Evolutionary conservation across 2,329 filamentous ascomycete species (phyloP), one percentile per base, ranked within the genome.

Genomic region (Trichoderma sp.): DNA sequence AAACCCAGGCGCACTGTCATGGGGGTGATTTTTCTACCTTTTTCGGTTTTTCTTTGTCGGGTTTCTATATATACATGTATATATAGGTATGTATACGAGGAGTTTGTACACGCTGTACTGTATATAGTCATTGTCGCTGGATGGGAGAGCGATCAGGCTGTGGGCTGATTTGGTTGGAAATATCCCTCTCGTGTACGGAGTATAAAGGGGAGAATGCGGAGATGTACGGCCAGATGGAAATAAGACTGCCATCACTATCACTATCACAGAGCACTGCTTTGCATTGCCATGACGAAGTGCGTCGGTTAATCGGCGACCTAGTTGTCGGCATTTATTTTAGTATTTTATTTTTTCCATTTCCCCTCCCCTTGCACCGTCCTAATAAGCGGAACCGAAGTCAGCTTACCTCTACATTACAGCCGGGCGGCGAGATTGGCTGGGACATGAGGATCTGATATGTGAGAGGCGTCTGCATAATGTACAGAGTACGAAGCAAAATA

Each of bases 331-430:
- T 22, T n/a, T n/a, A n/a, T n/a, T n/a, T n/a, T n/a, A n/a, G n/a
- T n/a, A n/a, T n/a, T n/a, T n/a, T n/a, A n/a, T 22, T 37, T 45
- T 45, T n/a, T 19, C n/a, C 39, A 22, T 13, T 48, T 22, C n/a
- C 42, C 42, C 19, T n/a, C 42, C 42, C 42, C 42, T 48, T 53
- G 52, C 52, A 6, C n/a, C 48, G 17, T 29, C 52, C 61, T 48
- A 39, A n/a, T 65, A 65, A 56, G 61, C 52, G 27, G 37, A n/a
- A 42, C n/a, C 13, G 52, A 48, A 45, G 63, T 65, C 63, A 65
- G 63, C 63, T 65, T 65, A 65, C 63, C 48, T 64, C 52, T 45
- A 25, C 63, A 56, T 27, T 27, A 19, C 50, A 57, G 54, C 17
- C 37, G 63, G 48, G 50, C 37, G 61, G 50, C 27, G 27, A 57